phyloP scores from a whole-genome alignment of 352 stramenopile genomes.

The Hyaloperonospora brassicae region DNA sequence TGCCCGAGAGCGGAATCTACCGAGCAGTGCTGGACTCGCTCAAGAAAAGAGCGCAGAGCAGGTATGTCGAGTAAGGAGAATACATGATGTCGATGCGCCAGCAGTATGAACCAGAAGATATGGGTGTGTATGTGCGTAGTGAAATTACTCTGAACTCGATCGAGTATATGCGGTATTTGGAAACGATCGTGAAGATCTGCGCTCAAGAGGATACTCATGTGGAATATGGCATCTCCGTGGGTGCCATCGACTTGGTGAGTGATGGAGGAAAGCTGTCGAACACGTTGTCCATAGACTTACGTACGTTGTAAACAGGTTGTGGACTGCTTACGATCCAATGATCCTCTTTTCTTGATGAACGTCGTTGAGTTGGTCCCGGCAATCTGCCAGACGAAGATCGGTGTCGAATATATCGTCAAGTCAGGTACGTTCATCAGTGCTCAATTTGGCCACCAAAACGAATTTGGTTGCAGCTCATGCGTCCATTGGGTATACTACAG shows the following conservation, averaged over 20 bases:
- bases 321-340: conserved; percentile 61
- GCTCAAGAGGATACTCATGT: conserved; percentile 50
- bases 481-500: conserved; percentile 17
- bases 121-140: conserved; percentile 14
- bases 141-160: conserved; percentile 45
- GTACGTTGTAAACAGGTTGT: conserved; percentile 40
- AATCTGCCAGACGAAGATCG: conserved; percentile 54
- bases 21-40: conserved; percentile 45
- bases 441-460: neutral
- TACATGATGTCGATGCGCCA: neutral
- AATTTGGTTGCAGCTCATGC: conserved; percentile 6
- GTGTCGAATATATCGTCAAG: conserved; percentile 68
- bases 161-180: conserved; percentile 73
- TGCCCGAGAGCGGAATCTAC: conserved; percentile 36
- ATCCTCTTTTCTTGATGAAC: conserved; percentile 80
- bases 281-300: conserved; percentile 4
- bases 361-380: conserved; percentile 71
- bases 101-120: conserved; percentile 1
- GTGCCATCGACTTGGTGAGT: conserved; percentile 37
- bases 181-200: conserved; percentile 59
- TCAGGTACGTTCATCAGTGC: conserved; percentile 39
- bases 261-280: neutral
- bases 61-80: conserved; percentile 18
- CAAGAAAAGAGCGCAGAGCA: conserved; percentile 35
- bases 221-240: conserved; percentile 42